Conservation (phyloP, 805 yeast species). For the Candida dendrica region DNA sequence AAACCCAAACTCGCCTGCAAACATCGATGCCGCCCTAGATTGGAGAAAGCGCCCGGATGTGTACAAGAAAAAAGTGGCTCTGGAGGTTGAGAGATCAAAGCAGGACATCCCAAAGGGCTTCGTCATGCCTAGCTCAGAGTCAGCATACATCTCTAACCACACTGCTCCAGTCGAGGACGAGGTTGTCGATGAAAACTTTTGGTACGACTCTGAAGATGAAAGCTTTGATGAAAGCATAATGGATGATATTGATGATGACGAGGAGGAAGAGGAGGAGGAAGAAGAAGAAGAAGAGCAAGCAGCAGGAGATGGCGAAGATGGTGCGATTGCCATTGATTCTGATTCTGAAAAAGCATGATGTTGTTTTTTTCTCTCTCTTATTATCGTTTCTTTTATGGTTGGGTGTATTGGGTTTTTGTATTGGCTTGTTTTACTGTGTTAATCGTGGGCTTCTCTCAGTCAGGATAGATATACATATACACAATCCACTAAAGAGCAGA, state of each 20-base stretch:
- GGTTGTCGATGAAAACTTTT: conserved; percentile 72
- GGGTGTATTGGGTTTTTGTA: no score
- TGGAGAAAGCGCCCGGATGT: conserved; percentile 77
- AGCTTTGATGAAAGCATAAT: conserved; percentile 46
- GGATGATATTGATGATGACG: conserved; percentile 48
- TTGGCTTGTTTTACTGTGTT: no score
- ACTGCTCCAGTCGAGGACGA: conserved; percentile 36
- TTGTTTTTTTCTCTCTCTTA: no score
- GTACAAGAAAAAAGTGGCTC: conserved; percentile 66
- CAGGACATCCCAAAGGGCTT: conserved; percentile 85
- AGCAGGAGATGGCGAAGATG: conserved; percentile 20
- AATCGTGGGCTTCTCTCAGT: no score
- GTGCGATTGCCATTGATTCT: no score
- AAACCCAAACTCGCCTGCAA: conserved; percentile 88
- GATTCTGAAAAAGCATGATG: no score
- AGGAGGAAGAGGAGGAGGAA: conserved; percentile 49
- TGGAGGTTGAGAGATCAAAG: conserved; percentile 79
- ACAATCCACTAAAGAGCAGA: no score
- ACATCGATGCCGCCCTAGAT: conserved; percentile 90
- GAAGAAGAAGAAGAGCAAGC: conserved; percentile 33
- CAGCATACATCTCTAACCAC: conserved; percentile 37
- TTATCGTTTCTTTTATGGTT: no score
- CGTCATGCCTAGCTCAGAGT: conserved; percentile 66
- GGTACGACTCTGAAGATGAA: conserved; percentile 76
- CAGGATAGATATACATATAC: no score